Conservation (phyloP, 768 basidiomycete genomes). For the Calocybe gangraenosa region DNA sequence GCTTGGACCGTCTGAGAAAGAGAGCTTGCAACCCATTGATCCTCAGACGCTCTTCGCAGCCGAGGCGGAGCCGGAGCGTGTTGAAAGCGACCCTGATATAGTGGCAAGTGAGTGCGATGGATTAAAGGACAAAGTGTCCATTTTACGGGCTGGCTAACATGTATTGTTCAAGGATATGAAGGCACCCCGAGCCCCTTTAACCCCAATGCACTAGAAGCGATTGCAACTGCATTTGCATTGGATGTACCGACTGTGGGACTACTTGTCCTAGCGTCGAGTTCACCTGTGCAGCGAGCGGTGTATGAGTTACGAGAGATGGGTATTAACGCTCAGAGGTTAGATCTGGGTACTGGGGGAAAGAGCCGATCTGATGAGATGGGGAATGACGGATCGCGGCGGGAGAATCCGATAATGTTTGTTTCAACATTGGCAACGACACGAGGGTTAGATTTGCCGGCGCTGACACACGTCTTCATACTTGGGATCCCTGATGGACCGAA, state of each 20-base stretch:
- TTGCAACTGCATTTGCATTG: conserved; percentile 66
- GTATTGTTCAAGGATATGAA: conserved; percentile 34
- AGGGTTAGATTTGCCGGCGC: conserved; percentile 66
- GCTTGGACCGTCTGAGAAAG: conserved; percentile 1
- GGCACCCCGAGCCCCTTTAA: conserved; percentile 50
- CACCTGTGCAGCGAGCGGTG: conserved; percentile 58
- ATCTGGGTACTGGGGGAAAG: conserved; percentile 41
- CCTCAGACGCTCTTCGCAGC: conserved; percentile 17
- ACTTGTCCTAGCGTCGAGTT: conserved; percentile 61
- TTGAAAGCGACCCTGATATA: conserved; percentile 17
- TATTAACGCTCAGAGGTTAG: conserved; percentile 60
- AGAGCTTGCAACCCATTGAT: conserved; percentile 11
- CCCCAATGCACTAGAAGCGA: conserved; percentile 55
- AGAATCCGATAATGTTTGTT: conserved; percentile 62
- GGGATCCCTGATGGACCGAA: conserved; percentile 49
- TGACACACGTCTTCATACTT: conserved; percentile 73
- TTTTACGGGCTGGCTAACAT: background rate
- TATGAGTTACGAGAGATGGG: conserved; percentile 63
- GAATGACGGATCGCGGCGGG: conserved; percentile 28
- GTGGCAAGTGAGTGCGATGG: conserved; percentile 20
- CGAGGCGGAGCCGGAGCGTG: conserved; percentile 7
- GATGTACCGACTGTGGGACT: conserved; percentile 68
- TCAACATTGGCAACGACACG: conserved; percentile 66
- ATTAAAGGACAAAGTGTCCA: background rate
- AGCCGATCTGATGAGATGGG: conserved; percentile 40